These are phyloP conservation scores for Phytophthora pistaciae DNA, from an alignment of 352 stramenopile genomes.

Conservation along the genomic window DNA sequence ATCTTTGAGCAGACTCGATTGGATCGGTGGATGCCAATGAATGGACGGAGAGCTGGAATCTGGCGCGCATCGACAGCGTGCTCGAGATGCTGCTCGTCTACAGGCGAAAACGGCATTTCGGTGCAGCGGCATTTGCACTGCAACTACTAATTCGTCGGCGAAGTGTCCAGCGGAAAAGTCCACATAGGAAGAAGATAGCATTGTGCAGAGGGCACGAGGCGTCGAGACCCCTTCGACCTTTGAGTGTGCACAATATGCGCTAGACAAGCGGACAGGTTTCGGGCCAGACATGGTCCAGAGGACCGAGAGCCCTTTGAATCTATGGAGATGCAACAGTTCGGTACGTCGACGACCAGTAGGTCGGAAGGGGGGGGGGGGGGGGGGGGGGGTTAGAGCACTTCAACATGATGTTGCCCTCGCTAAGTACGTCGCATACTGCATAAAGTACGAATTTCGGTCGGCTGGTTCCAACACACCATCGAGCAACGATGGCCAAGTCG, in stretches of 20 bases:
- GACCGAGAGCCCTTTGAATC: background rate
- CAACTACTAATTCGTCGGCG: background rate
- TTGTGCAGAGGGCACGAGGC: background rate
- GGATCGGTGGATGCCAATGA: conserved; percentile 9
- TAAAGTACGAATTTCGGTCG: conserved; percentile 17
- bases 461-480: conserved; percentile 19
- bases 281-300: background rate
- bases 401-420: conserved; percentile 6
- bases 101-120: background rate
- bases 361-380: too few relatives aligned
- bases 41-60: background rate
- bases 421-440: conserved; percentile 1
- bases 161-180: background rate
- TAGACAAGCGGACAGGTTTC: too few relatives aligned
- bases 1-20: background rate
- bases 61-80: background rate
- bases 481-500: conserved; percentile 28
- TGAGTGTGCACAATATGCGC: background rate
- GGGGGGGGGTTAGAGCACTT: conserved; percentile 1
- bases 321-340: conserved; percentile 1
- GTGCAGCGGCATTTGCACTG: background rate
- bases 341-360: background rate
- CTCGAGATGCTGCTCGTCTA: background rate
- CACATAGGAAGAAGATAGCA: background rate
- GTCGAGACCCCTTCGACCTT: background rate